Evolutionary conservation across 148 eudicot genomes (phyloP).

Genomic region (Nepenthes gracilis): DNA sequence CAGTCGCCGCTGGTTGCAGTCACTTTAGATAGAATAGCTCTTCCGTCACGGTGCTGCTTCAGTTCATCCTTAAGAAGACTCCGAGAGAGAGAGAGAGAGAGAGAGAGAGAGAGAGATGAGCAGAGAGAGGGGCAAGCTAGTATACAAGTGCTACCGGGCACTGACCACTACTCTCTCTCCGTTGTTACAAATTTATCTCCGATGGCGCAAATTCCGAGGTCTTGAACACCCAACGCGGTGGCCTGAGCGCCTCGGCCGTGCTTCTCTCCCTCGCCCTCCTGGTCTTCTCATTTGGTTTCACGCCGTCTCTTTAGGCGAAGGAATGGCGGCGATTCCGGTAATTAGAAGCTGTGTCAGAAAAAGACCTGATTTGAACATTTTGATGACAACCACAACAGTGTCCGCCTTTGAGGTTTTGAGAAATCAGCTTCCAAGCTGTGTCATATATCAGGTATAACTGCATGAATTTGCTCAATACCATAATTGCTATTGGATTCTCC

Average conservation of each 20-base stretch:
- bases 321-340: slow-evolving; percentile 78
- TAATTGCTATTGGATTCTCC: too few relatives aligned
- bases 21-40: too few relatives aligned
- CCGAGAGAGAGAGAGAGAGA: too few relatives aligned
- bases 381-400: slow-evolving; percentile 75
- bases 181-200: slow-evolving; percentile 53
- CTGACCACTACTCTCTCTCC: slow-evolving; percentile 55
- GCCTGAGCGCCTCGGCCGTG: slow-evolving; percentile 73
- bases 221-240: slow-evolving; percentile 70
- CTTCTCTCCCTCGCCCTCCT: slow-evolving; percentile 66
- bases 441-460: slow-evolving; percentile 65
- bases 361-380: slow-evolving; percentile 64
- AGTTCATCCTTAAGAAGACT: too few relatives aligned
- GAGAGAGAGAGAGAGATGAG: slow-evolving; percentile 3
- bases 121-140: slow-evolving; percentile 39
- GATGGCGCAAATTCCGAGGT: slow-evolving; percentile 57
- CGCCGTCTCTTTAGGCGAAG: slow-evolving; percentile 98
- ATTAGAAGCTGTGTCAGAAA: slow-evolving; percentile 46
- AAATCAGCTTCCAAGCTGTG: slow-evolving; percentile 51
- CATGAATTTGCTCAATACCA: neutral
- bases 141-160: slow-evolving; percentile 54
- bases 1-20: too few relatives aligned
- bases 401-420: slow-evolving; percentile 72
- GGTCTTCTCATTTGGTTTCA: slow-evolving; percentile 87
- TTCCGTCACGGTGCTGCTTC: too few relatives aligned